Evolutionary conservation across 768 basidiomycete genomes (phyloP).

Genomic region (Lentinula lateritia): DNA sequence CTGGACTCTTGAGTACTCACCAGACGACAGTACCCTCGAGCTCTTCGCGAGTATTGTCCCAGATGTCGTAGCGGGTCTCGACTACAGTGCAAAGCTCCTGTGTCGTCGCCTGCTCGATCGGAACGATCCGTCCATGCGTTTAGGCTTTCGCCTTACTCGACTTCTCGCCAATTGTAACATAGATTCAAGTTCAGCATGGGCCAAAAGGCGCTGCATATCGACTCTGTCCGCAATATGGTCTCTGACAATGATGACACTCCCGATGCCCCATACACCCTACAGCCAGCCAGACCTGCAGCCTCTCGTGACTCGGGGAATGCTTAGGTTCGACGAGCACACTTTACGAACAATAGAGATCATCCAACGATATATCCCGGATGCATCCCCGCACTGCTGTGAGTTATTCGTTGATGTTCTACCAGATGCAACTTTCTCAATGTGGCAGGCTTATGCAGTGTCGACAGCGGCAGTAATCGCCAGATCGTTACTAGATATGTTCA

Average conservation of each 20-base stretch:
- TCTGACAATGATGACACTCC: conserved; percentile 34
- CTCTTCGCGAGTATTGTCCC: conserved; percentile 31
- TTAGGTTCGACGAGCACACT: conserved; percentile 28
- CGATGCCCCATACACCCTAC: conserved; percentile 7
- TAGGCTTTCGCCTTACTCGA: conserved; percentile 29
- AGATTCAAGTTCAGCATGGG: conserved; percentile 14
- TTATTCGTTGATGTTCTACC: neutral
- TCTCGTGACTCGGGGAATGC: neutral
- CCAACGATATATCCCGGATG: conserved; percentile 17
- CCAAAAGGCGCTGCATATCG: conserved; percentile 25
- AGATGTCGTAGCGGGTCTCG: conserved; percentile 26
- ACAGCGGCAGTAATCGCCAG: conserved; percentile 25
- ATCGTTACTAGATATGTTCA: conserved; percentile 26
- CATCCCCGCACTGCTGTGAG: conserved; percentile 15
- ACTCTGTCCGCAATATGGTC: conserved; percentile 37
- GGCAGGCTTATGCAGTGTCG: conserved; percentile 15
- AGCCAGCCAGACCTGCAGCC: neutral
- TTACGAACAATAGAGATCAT: conserved; percentile 21
- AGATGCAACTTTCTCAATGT: neutral
- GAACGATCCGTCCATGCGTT: conserved; percentile 21
- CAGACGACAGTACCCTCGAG: conserved; percentile 29
- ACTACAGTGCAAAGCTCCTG: conserved; percentile 34
- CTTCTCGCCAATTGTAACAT: conserved; percentile 25
- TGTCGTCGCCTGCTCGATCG: conserved; percentile 25
- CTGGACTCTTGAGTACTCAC: conserved; percentile 32